These are phyloP conservation scores for Parasarocladium wereldwijsianum DNA, from an alignment of 2,329 filamentous ascomycete genomes.

Conservation along the genomic window DNA sequence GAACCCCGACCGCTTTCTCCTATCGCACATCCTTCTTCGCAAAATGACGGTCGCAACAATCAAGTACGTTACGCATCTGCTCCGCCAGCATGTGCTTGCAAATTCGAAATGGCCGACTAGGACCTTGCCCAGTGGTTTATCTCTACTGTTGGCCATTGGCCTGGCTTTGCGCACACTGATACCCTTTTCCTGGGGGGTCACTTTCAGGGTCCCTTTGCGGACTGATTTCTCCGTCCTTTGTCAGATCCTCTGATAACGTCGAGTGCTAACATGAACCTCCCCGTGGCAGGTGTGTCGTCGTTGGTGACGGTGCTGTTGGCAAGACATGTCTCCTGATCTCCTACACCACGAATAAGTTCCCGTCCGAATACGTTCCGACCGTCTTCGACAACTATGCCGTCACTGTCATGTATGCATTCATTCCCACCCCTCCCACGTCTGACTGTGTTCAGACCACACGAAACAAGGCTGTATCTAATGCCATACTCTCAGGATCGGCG, in stretches of 20 bases:
- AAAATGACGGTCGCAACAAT: slow-evolving; percentile 48
- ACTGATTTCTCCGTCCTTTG: slow-evolving; percentile 9
- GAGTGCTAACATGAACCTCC: slow-evolving; percentile 5
- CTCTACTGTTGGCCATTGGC: too few relatives aligned
- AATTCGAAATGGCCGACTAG: not conserved
- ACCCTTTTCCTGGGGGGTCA: not conserved
- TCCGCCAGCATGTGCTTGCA: slow-evolving; percentile 1
- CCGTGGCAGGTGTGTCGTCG: slow-evolving; percentile 80
- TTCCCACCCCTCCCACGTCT: not conserved
- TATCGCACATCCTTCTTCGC: slow-evolving; percentile 4
- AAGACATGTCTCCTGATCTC: slow-evolving; percentile 99
- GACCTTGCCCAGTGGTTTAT: not conserved
- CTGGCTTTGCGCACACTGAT: not conserved
- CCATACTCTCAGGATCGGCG: slow-evolving; percentile 95
- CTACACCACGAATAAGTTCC: slow-evolving; percentile 99
- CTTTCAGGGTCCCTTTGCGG: slow-evolving; percentile 8
- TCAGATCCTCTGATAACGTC: too few relatives aligned
- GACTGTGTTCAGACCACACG: too few relatives aligned
- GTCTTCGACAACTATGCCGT: slow-evolving; percentile 99
- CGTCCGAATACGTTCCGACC: slow-evolving; percentile 97
- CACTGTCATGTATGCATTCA: slow-evolving; percentile 76
- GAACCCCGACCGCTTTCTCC: slow-evolving; percentile 3
- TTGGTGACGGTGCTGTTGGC: slow-evolving; percentile 97
- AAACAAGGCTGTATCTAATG: too few relatives aligned
- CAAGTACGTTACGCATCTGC: slow-evolving; percentile 32